phyloP scores from a whole-genome alignment of 345 rosid genomes.

The Eucalyptus victrix region DNA sequence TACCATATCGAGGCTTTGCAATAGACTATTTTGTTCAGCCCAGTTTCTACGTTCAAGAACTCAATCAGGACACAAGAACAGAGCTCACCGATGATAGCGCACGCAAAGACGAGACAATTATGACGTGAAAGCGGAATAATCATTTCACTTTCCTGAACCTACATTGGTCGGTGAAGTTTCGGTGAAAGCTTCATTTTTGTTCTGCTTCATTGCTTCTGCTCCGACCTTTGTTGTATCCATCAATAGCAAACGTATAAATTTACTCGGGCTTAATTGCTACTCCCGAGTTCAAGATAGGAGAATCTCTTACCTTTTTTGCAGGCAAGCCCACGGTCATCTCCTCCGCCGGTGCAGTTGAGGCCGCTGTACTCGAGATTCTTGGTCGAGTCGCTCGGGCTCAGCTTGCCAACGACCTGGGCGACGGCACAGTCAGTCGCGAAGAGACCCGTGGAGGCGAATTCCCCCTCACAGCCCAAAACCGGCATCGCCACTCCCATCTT shows the following conservation, averaged over 20 bases:
- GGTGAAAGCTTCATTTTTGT: not conserved
- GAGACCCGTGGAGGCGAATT: slow-evolving; percentile 26
- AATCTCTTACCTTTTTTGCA: not conserved
- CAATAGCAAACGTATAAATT: not conserved
- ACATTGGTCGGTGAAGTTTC: not conserved
- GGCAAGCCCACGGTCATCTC: not conserved
- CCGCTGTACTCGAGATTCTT: not conserved
- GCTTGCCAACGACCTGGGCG: not conserved
- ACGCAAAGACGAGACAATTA: not conserved
- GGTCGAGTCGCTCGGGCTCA: not conserved
- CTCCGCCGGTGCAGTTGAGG: not conserved
- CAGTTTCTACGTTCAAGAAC: not conserved
- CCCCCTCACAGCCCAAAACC: slow-evolving; percentile 39
- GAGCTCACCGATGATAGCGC: not conserved
- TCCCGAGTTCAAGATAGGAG: not conserved
- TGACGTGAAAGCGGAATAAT: not conserved
- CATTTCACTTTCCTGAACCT: not conserved
- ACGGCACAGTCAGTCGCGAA: slow-evolving; percentile 26
- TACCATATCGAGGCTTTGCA: not conserved
- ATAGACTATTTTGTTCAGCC: not conserved
- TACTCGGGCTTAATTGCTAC: not conserved
- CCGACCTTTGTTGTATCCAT: not conserved
- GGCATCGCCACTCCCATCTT: slow-evolving; percentile 46
- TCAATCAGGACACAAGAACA: not conserved
- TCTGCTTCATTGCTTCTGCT: not conserved